Evolutionary conservation across 2,329 filamentous ascomycete species (phyloP).

Genomic region (Basipetospora sp.): DNA sequence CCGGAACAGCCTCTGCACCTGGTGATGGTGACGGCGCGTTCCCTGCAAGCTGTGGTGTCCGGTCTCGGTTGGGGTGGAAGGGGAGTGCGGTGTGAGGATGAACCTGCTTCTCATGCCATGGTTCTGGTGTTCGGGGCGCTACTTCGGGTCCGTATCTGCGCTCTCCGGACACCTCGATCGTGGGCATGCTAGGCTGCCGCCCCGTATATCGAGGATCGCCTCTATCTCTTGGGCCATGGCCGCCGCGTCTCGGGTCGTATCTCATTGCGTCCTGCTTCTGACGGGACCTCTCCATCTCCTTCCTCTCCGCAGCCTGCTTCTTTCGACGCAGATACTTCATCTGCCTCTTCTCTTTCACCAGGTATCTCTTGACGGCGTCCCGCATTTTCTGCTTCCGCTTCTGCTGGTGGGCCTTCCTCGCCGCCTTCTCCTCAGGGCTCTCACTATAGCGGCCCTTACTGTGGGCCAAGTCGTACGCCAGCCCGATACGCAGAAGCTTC

Average conservation of each 20-base stretch:
- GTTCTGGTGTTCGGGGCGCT: too few species aligned
- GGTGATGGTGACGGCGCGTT: too few species aligned
- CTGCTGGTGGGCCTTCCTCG: slow-evolving; percentile 29
- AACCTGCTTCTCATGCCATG: too few species aligned
- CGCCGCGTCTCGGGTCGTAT: slow-evolving; percentile 11
- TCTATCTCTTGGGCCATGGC: slow-evolving; percentile 8
- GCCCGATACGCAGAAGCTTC: slow-evolving; percentile 57
- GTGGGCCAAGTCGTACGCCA: slow-evolving; percentile 57
- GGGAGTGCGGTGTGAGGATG: too few species aligned
- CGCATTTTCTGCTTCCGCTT: slow-evolving; percentile 24
- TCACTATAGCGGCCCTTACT: slow-evolving; percentile 44
- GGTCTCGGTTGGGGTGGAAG: too few species aligned
- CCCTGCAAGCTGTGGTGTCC: too few species aligned
- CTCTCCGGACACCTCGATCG: too few species aligned
- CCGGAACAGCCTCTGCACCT: too few species aligned
- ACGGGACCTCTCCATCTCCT: slow-evolving; percentile 9
- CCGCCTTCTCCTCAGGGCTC: slow-evolving; percentile 31
- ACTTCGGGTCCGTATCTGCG: too few species aligned
- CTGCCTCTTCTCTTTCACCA: neutral
- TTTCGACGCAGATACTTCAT: neutral
- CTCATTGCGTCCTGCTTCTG: slow-evolving; percentile 16
- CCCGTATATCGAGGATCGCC: too few species aligned
- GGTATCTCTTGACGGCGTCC: slow-evolving; percentile 7
- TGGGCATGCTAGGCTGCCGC: too few species aligned
- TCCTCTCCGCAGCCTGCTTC: neutral